Base-by-base conservation (phyloP, 768 basidiomycete species). In the Mycena leptocephala region DNA sequence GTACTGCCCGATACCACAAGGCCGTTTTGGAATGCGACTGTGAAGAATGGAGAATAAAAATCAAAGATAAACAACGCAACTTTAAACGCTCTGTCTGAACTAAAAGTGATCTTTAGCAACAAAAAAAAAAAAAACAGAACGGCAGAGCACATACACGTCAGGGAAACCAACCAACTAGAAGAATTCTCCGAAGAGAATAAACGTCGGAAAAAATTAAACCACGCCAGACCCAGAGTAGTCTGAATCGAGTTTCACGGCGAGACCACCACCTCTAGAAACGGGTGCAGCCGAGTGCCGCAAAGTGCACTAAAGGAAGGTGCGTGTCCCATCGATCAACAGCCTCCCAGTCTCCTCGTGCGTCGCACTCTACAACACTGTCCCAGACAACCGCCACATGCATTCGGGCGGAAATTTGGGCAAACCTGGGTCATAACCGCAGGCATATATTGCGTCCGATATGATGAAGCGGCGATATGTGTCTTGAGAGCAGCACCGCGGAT, bases 181-280 rank as follows among this genome's bases (percentile, higher is more conserved):
- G 11, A 24, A 53, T 30, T 39, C 63, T 58, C 63, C 71, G 59
- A 72, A 72, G 62, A 72, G 71, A 37, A 41, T 28, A 14, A 20
- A 10, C 1, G 5, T 18, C 1, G 18, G 26, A 64, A 72, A 72
- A 72, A 72, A 46, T 72, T 70, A 20, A 43, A 41, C 51, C 71
- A 72, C 63, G 53, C 64, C 71, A 72, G 71, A 72, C 39, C 63
- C n/a, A n/a, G n/a, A n/a, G n/a, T n/a, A 72, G 62, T 72, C 62
- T 72, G 62, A 65, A n/a, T n/a, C n/a, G 70, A 72, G 70, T 63
- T 72, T 33, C 48, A 30, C 70, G 28, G 39, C 35, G 48, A 26
- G 24, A 2, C 51, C n/a, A 46, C 37, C 48, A 4, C 58, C 41
- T 28, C 24, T 32, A 24, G 33, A 18, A 24, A 35, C 24, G 61